These are phyloP conservation scores for Trichosanthes truncata DNA, from an alignment of 306 rosid genomes.

Conservation along the genomic window DNA sequence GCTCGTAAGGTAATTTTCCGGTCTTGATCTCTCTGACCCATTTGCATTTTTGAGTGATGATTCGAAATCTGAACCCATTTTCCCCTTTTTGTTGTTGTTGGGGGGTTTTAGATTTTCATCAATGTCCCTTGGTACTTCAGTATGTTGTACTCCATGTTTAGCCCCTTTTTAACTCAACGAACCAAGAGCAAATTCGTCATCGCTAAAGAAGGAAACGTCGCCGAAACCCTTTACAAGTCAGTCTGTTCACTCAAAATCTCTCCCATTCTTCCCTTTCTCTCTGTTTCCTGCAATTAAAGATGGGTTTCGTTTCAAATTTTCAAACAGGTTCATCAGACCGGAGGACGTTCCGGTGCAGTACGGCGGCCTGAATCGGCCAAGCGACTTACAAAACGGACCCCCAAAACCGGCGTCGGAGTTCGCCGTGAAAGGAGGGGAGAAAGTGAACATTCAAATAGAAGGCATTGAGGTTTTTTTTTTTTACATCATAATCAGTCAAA, in stretches of 20 bases:
- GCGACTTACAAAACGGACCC: conserved; percentile 64
- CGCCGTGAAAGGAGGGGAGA: conserved; percentile 90
- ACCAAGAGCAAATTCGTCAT: conserved; percentile 96
- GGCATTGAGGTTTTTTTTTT: conserved; percentile 73
- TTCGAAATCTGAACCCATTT: neutral
- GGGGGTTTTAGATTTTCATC: conserved; percentile 63
- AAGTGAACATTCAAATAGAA: conserved; percentile 90
- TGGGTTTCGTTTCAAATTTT: conserved; percentile 15
- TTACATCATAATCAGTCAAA: neutral
- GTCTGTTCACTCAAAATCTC: neutral
- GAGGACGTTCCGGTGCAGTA: conserved; percentile 91
- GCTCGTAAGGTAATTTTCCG: conserved; percentile 57
- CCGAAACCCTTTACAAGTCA: conserved; percentile 90
- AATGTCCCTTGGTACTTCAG: conserved; percentile 99
- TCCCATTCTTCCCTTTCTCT: neutral
- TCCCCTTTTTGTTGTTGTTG: neutral
- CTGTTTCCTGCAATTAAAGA: neutral
- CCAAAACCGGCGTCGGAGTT: conserved; percentile 95
- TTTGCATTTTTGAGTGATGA: neutral
- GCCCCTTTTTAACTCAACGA: conserved; percentile 89
- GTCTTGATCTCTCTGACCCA: neutral
- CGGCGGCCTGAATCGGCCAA: conserved; percentile 69
- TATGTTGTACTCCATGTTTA: conserved; percentile 75
- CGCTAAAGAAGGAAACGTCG: conserved; percentile 87
- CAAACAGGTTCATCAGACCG: conserved; percentile 72